A percentile compares a stretch with the other conserved stretches of the same genome.
Evolutionary conservation across 1,139 yeast species (phyloP).

Genomic region (Hyphopichia wangnamkhiaoensis): DNA sequence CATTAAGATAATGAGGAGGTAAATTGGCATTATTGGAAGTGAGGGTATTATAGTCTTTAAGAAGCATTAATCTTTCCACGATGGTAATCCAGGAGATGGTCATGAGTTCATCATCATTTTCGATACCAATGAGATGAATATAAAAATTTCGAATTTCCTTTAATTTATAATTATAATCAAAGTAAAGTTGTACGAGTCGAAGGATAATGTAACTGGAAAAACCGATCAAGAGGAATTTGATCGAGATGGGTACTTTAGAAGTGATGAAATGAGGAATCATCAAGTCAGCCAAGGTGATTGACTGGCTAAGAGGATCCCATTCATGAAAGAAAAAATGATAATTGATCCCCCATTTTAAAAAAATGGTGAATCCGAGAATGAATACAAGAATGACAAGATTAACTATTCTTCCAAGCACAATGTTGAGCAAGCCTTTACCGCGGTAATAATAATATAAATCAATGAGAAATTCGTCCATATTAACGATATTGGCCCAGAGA

Average conservation of each 20-base stretch:
- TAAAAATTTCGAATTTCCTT: slow-evolving; percentile 68
- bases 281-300: slow-evolving; percentile 44
- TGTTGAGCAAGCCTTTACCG: slow-evolving; percentile 83
- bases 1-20: slow-evolving; percentile 40
- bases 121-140: slow-evolving; percentile 62
- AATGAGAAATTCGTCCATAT: slow-evolving; percentile 79
- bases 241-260: slow-evolving; percentile 45
- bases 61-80: slow-evolving; percentile 70
- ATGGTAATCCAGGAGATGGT: slow-evolving; percentile 92
- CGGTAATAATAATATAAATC: slow-evolving; percentile 83
- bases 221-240: slow-evolving; percentile 63
- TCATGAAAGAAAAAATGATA: slow-evolving; percentile 41
- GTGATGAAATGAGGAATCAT: slow-evolving; percentile 63
- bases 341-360: slow-evolving; percentile 81
- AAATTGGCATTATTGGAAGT: slow-evolving; percentile 45
- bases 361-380: slow-evolving; percentile 75
- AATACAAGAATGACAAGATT: slow-evolving; percentile 76
- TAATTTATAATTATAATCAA: slow-evolving; percentile 50
- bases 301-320: slow-evolving; percentile 15
- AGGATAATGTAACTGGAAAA: slow-evolving; percentile 59
- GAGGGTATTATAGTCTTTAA: slow-evolving; percentile 79
- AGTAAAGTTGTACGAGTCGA: slow-evolving; percentile 62
- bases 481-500: slow-evolving; percentile 95
- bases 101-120: slow-evolving; percentile 76
- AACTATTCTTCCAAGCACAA: slow-evolving; percentile 60